phyloP scores from a whole-genome alignment of 2,329 filamentous ascomycete species.

The Acephala macrosclerotiorum region DNA sequence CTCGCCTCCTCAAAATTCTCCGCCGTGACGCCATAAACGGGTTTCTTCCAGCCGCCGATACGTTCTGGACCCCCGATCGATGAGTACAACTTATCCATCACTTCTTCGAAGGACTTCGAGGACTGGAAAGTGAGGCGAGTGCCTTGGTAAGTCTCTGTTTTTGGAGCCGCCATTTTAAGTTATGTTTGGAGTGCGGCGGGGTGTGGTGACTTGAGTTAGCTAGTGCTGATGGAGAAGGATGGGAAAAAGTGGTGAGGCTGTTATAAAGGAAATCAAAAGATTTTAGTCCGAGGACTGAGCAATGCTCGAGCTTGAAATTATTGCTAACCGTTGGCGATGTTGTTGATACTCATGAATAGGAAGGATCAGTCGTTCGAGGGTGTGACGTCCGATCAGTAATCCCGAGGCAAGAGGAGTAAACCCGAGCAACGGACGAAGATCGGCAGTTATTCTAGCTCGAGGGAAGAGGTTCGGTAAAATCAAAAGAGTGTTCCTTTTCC shows the following conservation, averaged over 20 bases:
- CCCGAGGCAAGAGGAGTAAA: too few relatives aligned
- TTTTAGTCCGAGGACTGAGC: too few relatives aligned
- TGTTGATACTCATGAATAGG: neutral
- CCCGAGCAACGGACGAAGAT: too few relatives aligned
- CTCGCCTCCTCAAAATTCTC: neutral
- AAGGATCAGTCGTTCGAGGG: neutral
- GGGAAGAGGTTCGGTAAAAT: neutral
- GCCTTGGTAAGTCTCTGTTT: conserved; percentile 1
- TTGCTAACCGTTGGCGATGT: neutral
- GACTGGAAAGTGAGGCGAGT: conserved; percentile 22
- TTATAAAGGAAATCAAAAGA: too few relatives aligned
- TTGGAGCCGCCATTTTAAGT: conserved; percentile 3
- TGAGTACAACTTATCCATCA: conserved; percentile 28
- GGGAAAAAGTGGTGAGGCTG: neutral
- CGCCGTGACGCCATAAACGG: conserved; percentile 11
- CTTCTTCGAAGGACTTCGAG: conserved; percentile 21
- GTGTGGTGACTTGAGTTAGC: neutral
- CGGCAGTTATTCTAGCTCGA: neutral
- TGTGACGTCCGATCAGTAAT: conserved; percentile 1
- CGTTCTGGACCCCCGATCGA: conserved; percentile 28
- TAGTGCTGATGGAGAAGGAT: neutral
- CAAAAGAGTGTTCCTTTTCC: neutral
- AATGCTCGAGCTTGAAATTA: neutral
- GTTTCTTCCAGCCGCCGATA: conserved; percentile 7
- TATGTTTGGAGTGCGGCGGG: neutral